Percentiles rank a stretch among this genome's conserved stretches.
phyloP scores from a whole-genome alignment of 306 rosid genomes.

The Dryas drummondii region DNA sequence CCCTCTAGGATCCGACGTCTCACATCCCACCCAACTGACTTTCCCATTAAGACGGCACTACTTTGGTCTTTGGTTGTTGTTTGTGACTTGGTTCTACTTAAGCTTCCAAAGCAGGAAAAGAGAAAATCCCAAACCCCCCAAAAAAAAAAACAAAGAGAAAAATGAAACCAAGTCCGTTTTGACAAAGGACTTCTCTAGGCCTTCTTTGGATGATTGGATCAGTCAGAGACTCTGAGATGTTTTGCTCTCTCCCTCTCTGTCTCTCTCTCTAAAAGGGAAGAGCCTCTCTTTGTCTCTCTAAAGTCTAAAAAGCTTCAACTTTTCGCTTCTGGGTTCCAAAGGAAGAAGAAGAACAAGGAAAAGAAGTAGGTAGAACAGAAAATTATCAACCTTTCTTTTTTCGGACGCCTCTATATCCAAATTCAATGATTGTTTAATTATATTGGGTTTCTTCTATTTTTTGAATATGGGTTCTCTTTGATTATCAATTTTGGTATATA shows the following conservation, averaged over 20 bases:
- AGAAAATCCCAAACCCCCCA: neutral
- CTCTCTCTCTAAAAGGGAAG: constrained; percentile 21
- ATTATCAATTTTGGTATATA: neutral
- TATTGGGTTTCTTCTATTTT: neutral
- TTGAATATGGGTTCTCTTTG: neutral
- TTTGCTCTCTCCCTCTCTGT: constrained; percentile 18
- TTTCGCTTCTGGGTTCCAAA: constrained; percentile 22
- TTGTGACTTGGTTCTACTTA: neutral
- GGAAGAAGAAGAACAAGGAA: constrained; percentile 25
- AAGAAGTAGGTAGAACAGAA: constrained; percentile 40
- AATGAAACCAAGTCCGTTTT: constrained; percentile 3
- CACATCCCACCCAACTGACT: no score
- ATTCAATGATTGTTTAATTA: neutral
- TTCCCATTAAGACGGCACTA: no score
- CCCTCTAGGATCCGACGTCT: no score
- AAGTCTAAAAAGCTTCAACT: constrained; percentile 1
- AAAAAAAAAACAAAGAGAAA: neutral
- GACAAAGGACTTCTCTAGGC: constrained; percentile 22
- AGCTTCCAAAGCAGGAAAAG: constrained; percentile 16
- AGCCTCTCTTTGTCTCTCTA: constrained; percentile 19
- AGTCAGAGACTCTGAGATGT: constrained; percentile 33
- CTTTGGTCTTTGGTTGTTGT: no score
- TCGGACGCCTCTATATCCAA: neutral
- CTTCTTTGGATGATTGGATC: constrained; percentile 26
- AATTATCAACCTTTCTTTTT: neutral